Conservation (phyloP, 495 filamentous ascomycete genomes). For the Penicillium argentinense region DNA sequence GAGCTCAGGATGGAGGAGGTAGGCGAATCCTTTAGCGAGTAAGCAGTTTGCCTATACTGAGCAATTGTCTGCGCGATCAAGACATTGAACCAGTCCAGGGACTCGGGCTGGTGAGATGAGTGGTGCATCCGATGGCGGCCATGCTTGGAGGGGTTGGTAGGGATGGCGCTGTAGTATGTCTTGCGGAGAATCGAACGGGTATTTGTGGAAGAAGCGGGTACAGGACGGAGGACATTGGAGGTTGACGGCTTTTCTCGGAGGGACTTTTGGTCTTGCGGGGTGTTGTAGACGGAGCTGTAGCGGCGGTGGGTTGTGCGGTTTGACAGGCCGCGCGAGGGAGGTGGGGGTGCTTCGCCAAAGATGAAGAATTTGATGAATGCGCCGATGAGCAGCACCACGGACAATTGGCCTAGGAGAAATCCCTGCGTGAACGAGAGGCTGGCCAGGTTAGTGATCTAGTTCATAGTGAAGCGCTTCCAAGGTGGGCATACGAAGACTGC, state of each 20-base stretch:
- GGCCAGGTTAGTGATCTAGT: constrained; percentile 19
- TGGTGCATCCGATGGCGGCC: constrained; percentile 47
- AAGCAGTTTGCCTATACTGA: constrained; percentile 87
- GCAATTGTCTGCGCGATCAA: constrained; percentile 95
- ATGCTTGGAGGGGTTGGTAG: constrained; percentile 45
- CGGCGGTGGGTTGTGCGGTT: constrained; percentile 62
- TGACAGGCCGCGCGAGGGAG: constrained; percentile 74
- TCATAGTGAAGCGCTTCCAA: neutral
- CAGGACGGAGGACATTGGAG: constrained; percentile 68
- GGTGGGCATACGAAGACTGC: constrained; percentile 48
- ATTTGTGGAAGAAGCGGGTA: constrained; percentile 59
- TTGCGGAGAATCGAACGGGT: constrained; percentile 91
- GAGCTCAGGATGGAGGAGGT: constrained; percentile 80
- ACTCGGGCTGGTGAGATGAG: constrained; percentile 93
- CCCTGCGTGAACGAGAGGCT: constrained; percentile 56
- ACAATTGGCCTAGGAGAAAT: constrained; percentile 89
- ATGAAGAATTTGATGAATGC: constrained; percentile 99
- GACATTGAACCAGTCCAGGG: constrained; percentile 99
- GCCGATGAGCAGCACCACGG: constrained; percentile 82
- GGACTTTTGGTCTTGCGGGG: constrained; percentile 33
- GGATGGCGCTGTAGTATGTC: constrained; percentile 92
- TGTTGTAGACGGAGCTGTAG: constrained; percentile 57
- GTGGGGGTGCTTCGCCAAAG: constrained; percentile 87
- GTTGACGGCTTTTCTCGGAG: constrained; percentile 75
- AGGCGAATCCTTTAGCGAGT: constrained; percentile 70